Evolutionary conservation across 1,139 yeast species (phyloP).

Genomic region (Kurtzmaniella quercitrusa): DNA sequence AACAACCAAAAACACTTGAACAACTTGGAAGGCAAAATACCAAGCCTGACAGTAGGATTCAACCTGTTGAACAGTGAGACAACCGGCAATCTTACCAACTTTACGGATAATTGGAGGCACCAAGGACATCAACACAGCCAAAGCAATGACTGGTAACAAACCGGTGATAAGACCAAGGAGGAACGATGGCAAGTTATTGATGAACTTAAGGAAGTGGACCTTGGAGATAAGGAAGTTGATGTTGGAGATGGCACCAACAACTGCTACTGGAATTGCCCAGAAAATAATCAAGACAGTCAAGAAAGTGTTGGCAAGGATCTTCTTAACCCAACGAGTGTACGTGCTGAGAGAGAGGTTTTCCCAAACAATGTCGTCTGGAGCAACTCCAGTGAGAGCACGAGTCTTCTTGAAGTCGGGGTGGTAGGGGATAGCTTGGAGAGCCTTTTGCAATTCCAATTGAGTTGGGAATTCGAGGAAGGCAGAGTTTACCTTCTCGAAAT

Average conservation of each 20-base stretch:
- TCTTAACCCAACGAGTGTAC: constrained; percentile 37
- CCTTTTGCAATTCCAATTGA: constrained; percentile 84
- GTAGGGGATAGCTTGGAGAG: constrained; percentile 74
- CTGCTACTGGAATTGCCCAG: constrained; percentile 88
- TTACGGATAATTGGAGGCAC: constrained; percentile 65
- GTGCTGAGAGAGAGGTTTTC: constrained; percentile 52
- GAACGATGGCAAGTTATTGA: constrained; percentile 60
- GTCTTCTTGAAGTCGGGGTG: constrained; percentile 60
- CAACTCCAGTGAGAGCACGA: constrained; percentile 56
- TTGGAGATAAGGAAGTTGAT: constrained; percentile 65
- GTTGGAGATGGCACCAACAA: constrained; percentile 87
- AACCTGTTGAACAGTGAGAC: constrained; percentile 63
- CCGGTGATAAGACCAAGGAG: constrained; percentile 83
- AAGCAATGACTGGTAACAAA: constrained; percentile 75
- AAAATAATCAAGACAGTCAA: constrained; percentile 60
- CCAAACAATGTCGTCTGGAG: constrained; percentile 85
- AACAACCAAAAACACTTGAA: constrained; percentile 77
- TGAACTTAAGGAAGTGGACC: constrained; percentile 66
- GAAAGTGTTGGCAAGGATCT: constrained; percentile 36
- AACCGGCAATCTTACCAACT: constrained; percentile 71
- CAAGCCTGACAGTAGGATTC: constrained; percentile 82
- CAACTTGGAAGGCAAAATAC: constrained; percentile 84
- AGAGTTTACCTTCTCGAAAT: constrained; percentile 56
- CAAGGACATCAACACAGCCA: constrained; percentile 77
- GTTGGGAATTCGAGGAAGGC: constrained; percentile 84